Evolutionary conservation across 1,139 yeast species (phyloP).

Genomic region (Saccharomyces hybrid): DNA sequence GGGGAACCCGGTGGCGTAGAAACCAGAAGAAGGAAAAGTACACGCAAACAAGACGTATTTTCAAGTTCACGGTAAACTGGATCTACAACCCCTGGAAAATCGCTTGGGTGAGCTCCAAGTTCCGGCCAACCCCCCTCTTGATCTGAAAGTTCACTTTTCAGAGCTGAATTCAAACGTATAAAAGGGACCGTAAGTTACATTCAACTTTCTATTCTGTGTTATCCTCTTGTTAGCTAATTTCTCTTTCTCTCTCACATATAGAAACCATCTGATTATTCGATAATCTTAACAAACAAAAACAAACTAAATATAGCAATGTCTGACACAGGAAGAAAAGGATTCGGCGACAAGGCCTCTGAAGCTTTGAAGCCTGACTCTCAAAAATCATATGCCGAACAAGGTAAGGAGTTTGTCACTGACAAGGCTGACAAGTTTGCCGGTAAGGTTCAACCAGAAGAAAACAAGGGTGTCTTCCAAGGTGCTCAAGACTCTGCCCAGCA

Average conservation of each 20-base stretch:
- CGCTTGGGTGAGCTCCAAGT: not conserved
- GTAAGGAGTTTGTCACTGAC: constrained; percentile 65
- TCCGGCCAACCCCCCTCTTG: not conserved
- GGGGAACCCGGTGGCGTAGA: not conserved
- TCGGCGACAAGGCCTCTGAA: constrained; percentile 63
- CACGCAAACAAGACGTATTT: not conserved
- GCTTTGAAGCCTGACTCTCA: constrained; percentile 63
- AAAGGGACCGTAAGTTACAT: not conserved
- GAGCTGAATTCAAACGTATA: not conserved
- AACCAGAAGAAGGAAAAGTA: not conserved
- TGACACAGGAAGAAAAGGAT: constrained; percentile 70
- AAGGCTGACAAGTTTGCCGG: constrained; percentile 57
- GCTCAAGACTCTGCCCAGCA: constrained; percentile 48
- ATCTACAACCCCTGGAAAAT: not conserved
- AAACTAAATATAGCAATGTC: constrained; percentile 40
- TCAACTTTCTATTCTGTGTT: not conserved
- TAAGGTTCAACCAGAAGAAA: constrained; percentile 49
- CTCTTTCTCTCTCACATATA: not conserved
- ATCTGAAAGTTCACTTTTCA: not conserved
- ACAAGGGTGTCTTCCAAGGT: constrained; percentile 64
- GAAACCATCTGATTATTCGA: not conserved
- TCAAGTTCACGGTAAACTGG: not conserved
- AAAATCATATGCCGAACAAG: constrained; percentile 57
- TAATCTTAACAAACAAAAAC: not conserved
- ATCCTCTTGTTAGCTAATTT: too few species aligned